Evolutionary conservation across 129 eudicot species (phyloP), one percentile per base, ranked within the genome.

Genomic region (Kitagawia praeruptora): DNA sequence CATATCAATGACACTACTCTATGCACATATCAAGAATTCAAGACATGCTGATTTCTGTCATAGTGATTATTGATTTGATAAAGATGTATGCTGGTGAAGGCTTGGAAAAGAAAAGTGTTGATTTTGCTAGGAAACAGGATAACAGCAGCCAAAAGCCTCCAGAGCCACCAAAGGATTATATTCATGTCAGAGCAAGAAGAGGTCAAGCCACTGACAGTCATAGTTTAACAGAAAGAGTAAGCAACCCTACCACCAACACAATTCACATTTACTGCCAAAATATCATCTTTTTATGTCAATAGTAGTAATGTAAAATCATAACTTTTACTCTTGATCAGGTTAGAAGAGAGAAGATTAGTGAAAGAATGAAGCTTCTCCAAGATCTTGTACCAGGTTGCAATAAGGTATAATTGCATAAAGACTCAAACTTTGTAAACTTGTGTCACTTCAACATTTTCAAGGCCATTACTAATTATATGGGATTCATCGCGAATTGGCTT

Each of bases 141-240:
- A 87, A 88, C 77, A 86, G 80, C 75, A 84, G 86, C 75, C 51
- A 78, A 71, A 88, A 93, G 80, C 78, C 88, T 77, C 84, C 85
- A 21, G 98, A 94, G 81, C 86, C 98, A 80, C 92, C 87, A 74
- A 94, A 90, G 84, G 98, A 94, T 76, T 94, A 94, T 70, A 94
- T 94, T 88, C 98, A 94, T 86, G 98, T 94, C 84, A 89, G 98
- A 77, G 98, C 98, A 58, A 88, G 98, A 86, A 89, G 98, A 81
- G 98, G 98, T 66, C 97, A 94, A 84, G 98, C 98, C 70, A 94
- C 98, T 78, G 98, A 94, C 83, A 94, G 97, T 70, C 98, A 94
- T 81, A 94, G 98, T 75, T 69, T 94, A 79, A 97, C 98, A 6
- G 98, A 94, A 89, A 87, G 98, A 81, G 98, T 94, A 84, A 75